Evolutionary conservation across 2,329 filamentous ascomycete genomes (phyloP).

Genomic region (Aspergillus cejpii): DNA sequence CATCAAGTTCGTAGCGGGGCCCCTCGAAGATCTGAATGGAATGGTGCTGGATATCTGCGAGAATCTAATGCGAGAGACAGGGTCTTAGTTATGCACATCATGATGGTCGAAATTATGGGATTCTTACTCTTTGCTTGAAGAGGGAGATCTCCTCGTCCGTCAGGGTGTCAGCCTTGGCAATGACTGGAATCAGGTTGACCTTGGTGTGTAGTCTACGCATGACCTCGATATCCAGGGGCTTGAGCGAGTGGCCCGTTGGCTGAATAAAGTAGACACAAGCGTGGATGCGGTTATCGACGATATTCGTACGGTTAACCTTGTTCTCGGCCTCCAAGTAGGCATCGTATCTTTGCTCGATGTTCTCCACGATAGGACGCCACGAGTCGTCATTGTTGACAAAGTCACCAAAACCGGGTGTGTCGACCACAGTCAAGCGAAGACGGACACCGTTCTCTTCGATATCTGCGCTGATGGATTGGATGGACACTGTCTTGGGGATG

Average conservation of each 20-base stretch:
- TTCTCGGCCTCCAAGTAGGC: conserved; percentile 98
- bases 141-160: conserved; percentile 91
- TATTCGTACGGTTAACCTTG: conserved; percentile 99
- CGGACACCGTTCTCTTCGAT: conserved; percentile 98
- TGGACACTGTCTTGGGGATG: conserved; percentile 94
- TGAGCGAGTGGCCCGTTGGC: conserved; percentile 94
- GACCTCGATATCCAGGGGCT: conserved; percentile 97
- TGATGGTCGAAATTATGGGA: background rate
- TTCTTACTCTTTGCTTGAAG: conserved; percentile 90
- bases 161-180: conserved; percentile 95
- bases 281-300: conserved; percentile 97
- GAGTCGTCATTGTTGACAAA: conserved; percentile 99
- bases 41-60: conserved; percentile 94
- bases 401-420: conserved; percentile 96
- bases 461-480: conserved; percentile 89
- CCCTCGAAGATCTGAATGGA: conserved; percentile 99
- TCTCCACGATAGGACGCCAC: conserved; percentile 97
- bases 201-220: conserved; percentile 99
- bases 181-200: conserved; percentile 99
- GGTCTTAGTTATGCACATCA: conserved; percentile 20
- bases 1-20: conserved; percentile 94
- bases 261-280: conserved; percentile 99
- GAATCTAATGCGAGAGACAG: conserved; percentile 56
- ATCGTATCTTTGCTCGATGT: conserved; percentile 98
- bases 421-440: conserved; percentile 90